phyloP scores from a whole-genome alignment of 1,284 basidiomycete genomes.

The Microbotryum intermedium region DNA sequence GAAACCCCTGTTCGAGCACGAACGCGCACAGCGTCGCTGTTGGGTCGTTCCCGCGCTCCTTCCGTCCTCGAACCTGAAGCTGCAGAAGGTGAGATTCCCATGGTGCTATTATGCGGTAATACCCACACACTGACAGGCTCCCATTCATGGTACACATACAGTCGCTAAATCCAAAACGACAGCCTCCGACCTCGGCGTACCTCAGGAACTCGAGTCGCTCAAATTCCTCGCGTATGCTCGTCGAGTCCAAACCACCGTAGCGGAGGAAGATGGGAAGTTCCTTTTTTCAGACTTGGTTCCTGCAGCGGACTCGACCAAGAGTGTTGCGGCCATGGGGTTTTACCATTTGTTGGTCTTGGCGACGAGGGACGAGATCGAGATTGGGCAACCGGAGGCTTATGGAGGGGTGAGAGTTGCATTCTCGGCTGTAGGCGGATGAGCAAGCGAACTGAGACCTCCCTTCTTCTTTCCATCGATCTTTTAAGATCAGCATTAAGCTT shows the following conservation, averaged over 20 bases:
- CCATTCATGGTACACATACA: too few relatives aligned
- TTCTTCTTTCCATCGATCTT: too few relatives aligned
- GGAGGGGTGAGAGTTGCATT: slow-evolving; percentile 29
- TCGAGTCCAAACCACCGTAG: background rate
- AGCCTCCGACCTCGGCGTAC: background rate
- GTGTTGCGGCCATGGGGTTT: slow-evolving; percentile 36
- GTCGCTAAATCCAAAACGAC: background rate
- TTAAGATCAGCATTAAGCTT: too few relatives aligned
- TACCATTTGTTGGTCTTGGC: slow-evolving; percentile 36
- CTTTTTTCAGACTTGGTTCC: slow-evolving; percentile 29
- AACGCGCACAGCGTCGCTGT: too few relatives aligned
- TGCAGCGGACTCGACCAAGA: slow-evolving; percentile 25
- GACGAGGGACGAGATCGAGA: slow-evolving; percentile 26
- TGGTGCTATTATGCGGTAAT: too few relatives aligned
- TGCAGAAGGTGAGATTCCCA: too few relatives aligned
- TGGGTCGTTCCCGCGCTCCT: too few relatives aligned
- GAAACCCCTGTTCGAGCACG: too few relatives aligned
- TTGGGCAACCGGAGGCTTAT: slow-evolving; percentile 35
- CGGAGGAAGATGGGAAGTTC: slow-evolving; percentile 3
- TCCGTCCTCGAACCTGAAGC: too few relatives aligned
- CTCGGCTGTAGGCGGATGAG: background rate
- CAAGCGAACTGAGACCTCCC: background rate
- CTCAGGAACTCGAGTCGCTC: slow-evolving; percentile 18
- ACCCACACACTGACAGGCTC: too few relatives aligned
- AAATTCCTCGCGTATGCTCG: slow-evolving; percentile 20